Base-by-base conservation (phyloP, 192 early-diverging fungal genomes). In the Coemansia sp. region DNA sequence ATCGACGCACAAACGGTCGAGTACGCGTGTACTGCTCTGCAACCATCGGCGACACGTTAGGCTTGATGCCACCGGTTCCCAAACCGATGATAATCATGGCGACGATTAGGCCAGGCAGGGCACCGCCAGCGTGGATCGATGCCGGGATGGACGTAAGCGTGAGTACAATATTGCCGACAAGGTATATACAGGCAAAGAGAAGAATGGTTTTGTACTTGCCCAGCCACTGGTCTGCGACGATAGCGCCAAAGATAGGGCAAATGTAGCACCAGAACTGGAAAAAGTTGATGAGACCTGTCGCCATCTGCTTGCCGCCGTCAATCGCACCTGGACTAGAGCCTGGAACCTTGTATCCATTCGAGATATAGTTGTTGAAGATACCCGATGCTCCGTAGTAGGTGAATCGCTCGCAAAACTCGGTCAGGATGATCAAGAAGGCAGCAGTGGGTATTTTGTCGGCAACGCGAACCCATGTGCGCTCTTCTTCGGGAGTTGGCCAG, bases 21-120 rank as follows among this genome's bases (percentile, higher is more conserved):
- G 73, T 82, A 4, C 67, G 74, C 8, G 44, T 61, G 50, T 75
- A 75, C 77, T 93, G 91, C 51, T 93, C 91, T 20, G 89, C 91
- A 15, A 90, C 86, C 69, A 93, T 73, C 34, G 90, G 80, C 13
- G 89, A 87, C 11, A 93, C 89, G 66, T 91, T 91, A 42, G 88
- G 56, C 70, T 91, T 91, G 79, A 93, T 93, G 17, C 91, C 90
- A 60, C 92, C 92, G 5, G 89, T 89, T 56, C 87, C 90, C 7
- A 91, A 48, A 39, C 88, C 89, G 58, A 91, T 89, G 24, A 91
- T 71, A 51, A 90, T 83, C 68, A 91, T 86, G 11, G 87, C 67
- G 46, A 91, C 68, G 46, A 90, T 61, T 13, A 91, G 81, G 22
- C 90, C 89, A 0, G 89, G 86, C 65, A 88, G 77, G 0, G 86